These are phyloP conservation scores for Dendrobium huoshanense DNA, from an alignment of 106 monocot species.

Conservation along the genomic window DNA sequence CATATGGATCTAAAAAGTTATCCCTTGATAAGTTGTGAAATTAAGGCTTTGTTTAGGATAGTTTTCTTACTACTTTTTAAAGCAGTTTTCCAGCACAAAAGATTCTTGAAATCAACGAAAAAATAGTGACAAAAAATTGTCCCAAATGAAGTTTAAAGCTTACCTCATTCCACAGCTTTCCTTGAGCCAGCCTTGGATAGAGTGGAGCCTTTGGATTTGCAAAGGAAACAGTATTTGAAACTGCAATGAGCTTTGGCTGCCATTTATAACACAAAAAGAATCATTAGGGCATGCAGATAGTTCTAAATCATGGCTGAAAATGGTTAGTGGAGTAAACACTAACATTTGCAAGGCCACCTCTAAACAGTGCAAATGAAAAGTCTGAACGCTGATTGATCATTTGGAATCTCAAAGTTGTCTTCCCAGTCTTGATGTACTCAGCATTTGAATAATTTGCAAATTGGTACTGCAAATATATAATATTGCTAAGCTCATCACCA, in stretches of 20 bases:
- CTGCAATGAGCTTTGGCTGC: conserved; percentile 82
- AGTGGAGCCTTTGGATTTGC: conserved; percentile 81
- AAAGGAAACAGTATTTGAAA: conserved; percentile 67
- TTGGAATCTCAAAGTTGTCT: conserved; percentile 40
- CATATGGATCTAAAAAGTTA: too few relatives aligned
- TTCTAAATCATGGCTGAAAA: too few relatives aligned
- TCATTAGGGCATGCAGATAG: neutral
- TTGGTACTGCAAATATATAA: conserved; percentile 48
- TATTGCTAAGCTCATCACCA: neutral
- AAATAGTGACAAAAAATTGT: too few relatives aligned
- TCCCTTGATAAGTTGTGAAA: too few relatives aligned
- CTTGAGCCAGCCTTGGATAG: conserved; percentile 84
- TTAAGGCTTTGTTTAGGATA: too few relatives aligned
- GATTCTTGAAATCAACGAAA: too few relatives aligned
- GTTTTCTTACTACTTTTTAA: too few relatives aligned
- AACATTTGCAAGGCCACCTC: conserved; percentile 70
- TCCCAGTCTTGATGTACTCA: conserved; percentile 48
- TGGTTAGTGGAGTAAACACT: conserved; percentile 1
- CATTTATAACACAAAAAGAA: neutral
- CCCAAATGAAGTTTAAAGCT: neutral
- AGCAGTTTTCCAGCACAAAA: too few relatives aligned
- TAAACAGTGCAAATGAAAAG: conserved; percentile 86
- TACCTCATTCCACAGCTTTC: conserved; percentile 87
- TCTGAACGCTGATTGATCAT: conserved; percentile 87
- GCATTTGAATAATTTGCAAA: conserved; percentile 64